phyloP scores from a whole-genome alignment of 208 protist genomes.

The Tritrichomonas musculus region DNA sequence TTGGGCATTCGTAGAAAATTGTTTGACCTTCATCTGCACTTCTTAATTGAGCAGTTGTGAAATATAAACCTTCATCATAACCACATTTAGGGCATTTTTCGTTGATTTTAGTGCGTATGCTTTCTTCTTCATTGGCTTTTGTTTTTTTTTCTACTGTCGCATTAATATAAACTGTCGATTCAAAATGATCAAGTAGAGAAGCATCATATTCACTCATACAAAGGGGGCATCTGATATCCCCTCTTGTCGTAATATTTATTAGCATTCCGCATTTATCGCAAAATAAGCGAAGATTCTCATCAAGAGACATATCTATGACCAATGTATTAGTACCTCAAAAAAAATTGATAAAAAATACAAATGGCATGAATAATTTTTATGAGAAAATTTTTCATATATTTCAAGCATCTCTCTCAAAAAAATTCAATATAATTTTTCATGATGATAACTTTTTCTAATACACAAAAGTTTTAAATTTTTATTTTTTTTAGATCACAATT shows the following conservation, averaged over 20 bases:
- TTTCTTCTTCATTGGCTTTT: not conserved
- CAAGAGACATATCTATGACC: too few species aligned
- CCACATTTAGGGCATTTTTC: conserved; percentile 52
- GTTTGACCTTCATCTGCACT: conserved; percentile 61
- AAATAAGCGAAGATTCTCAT: not conserved
- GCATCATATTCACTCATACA: not conserved
- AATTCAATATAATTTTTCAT: too few species aligned
- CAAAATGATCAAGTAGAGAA: not conserved
- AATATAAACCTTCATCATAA: conserved; percentile 49
- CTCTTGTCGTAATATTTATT: not conserved
- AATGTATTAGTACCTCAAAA: too few species aligned
- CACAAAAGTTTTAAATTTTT: too few species aligned
- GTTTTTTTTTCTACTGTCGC: not conserved
- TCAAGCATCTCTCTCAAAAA: too few species aligned
- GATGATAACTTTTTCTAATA: too few species aligned
- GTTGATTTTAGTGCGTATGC: conserved; percentile 36
- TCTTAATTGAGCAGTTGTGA: conserved; percentile 52
- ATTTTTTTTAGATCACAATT: too few species aligned
- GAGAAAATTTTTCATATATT: too few species aligned
- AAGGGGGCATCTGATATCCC: not conserved
- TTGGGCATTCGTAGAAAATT: conserved; percentile 56
- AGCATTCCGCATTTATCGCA: not conserved
- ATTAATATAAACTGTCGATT: not conserved
- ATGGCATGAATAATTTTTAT: too few species aligned
- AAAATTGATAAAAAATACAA: too few species aligned